These are phyloP conservation scores for Claviceps pazoutovae DNA, from an alignment of 2,329 filamentous ascomycete species.

Conservation along the genomic window DNA sequence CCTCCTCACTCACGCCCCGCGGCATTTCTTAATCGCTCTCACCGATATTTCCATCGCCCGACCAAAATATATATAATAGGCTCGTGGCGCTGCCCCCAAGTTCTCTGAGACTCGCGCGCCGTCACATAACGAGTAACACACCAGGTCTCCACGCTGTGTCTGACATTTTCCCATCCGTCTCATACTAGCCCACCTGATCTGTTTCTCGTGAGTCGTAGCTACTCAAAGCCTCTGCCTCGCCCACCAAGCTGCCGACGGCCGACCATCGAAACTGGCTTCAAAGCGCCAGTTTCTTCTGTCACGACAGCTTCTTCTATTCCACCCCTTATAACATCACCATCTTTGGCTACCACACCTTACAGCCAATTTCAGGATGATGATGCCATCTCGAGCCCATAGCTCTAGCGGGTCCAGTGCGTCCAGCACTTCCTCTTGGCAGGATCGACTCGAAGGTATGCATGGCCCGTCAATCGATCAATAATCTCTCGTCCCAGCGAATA, in stretches of 20 bases:
- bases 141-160: slow-evolving; percentile 5
- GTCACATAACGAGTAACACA: slow-evolving; percentile 1
- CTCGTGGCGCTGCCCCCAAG: slow-evolving; percentile 2
- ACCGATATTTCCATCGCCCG: neutral
- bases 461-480: neutral
- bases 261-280: neutral
- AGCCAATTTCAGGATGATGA: slow-evolving; percentile 8
- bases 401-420: slow-evolving; percentile 10
- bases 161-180: slow-evolving; percentile 3
- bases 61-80: slow-evolving; percentile 7
- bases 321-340: neutral
- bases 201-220: neutral
- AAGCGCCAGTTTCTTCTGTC: neutral
- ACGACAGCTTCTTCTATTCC: neutral
- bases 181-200: slow-evolving; percentile 3
- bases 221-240: neutral
- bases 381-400: slow-evolving; percentile 14
- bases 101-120: slow-evolving; percentile 4
- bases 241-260: neutral
- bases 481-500: neutral
- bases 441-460: slow-evolving; percentile 37
- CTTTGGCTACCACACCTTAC: neutral
- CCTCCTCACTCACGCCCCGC: slow-evolving; percentile 2
- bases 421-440: slow-evolving; percentile 33
- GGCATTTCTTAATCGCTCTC: slow-evolving; percentile 7